Base-by-base conservation (phyloP, 2,329 filamentous ascomycete genomes). In the Phialophora verrucosa region DNA sequence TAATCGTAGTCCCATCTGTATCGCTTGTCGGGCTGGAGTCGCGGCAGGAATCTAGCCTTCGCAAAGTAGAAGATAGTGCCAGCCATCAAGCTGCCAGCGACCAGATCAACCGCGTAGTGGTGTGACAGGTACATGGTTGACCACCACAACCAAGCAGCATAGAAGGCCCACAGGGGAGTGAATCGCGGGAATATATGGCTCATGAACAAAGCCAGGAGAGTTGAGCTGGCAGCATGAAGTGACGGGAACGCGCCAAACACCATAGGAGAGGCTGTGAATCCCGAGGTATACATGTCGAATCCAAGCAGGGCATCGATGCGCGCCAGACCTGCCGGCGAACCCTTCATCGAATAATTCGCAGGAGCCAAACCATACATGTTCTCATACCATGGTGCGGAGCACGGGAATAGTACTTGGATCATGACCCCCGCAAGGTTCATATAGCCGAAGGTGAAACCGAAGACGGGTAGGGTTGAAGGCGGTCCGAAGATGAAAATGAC, bases 61-160 rank as follows among this genome's bases (percentile, higher is more conserved):
- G 91, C 87, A 68, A 92, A 87, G 80, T 94, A 96, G 83, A 92
- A 98, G 65, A 90, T 88, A 59, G 90, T 83, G 12, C 89, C 89
- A 27, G 92, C 90, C 66, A 92, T 79, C 59, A 97, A 83, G 76
- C 90, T 92, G 72, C 94, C 94, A 42, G 87, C 92, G 29, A 97
- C 92, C 59, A 98, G 84, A 78, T 98, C 94, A 49, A 98, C 91
- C 35, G 93, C 94, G 77, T 98, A 98, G 81, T 98, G 94, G 80
- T 98, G 94, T 75, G 92, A 96, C 60, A 98, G 87, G 76, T 98
- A 97, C 92, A 98, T 97, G 72, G 94, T 98, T 12, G 93, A 91
- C 93, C 94, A 98, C 91, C 93, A 97, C 74, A 97, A 89, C 94
- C 94, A 97, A 76, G 91, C 86, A 53, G 91, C 90, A 79, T 97